These are phyloP conservation scores for Rhinocladiella mackenziei DNA, from an alignment of 2,329 filamentous ascomycete species.

Conservation along the genomic window DNA sequence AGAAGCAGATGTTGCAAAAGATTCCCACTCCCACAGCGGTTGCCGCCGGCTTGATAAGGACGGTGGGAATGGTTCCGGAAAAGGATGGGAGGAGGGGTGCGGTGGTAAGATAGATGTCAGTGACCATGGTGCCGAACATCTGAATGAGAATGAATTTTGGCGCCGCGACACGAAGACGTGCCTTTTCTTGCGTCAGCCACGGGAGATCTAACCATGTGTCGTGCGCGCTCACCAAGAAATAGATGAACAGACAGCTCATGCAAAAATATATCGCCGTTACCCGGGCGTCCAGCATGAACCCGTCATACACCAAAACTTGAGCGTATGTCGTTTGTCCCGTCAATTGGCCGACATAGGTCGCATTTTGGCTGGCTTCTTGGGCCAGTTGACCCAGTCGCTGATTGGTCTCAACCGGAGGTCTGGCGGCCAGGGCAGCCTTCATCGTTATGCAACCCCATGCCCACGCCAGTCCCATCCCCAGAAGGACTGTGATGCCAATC, in stretches of 20 bases:
- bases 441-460: conserved; percentile 49
- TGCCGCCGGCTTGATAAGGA: conserved; percentile 46
- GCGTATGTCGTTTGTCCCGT: conserved; percentile 36
- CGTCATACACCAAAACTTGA: conserved; percentile 41
- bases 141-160: conserved; percentile 46
- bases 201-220: not conserved
- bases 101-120: conserved; percentile 45
- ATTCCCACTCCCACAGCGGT: conserved; percentile 46
- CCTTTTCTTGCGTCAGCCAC: conserved; percentile 7
- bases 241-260: conserved; percentile 46
- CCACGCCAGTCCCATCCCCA: conserved; percentile 49
- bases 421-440: conserved; percentile 46
- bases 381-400: conserved; percentile 36
- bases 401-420: conserved; percentile 40
- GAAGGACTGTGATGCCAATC: conserved; percentile 40
- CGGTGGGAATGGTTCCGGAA: conserved; percentile 37
- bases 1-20: conserved; percentile 45
- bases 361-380: conserved; percentile 33
- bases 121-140: conserved; percentile 48
- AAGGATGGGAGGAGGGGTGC: conserved; percentile 44
- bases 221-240: conserved; percentile 31
- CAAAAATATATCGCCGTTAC: conserved; percentile 40
- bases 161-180: conserved; percentile 45
- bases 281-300: conserved; percentile 48
- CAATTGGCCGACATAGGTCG: conserved; percentile 7